Evolutionary conservation across 352 stramenopile species (phyloP).

Genomic region (Elongisporangium anandrum): DNA sequence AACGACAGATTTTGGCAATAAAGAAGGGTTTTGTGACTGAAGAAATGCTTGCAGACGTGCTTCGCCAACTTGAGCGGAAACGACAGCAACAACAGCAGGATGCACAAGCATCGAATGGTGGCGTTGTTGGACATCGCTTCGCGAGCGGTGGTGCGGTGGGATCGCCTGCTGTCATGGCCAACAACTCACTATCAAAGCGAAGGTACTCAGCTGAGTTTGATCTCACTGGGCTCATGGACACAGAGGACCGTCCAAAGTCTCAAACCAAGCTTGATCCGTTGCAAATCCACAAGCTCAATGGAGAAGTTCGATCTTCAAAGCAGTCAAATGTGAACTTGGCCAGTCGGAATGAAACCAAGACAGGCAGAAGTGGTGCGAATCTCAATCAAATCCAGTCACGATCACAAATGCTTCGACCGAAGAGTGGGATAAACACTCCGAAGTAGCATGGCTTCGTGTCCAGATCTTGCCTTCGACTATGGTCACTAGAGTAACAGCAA

Average conservation of each 20-base stretch:
- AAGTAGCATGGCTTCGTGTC: too few species aligned
- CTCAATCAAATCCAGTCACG: slow-evolving; percentile 52
- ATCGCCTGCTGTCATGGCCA: slow-evolving; percentile 1
- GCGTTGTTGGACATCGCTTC: slow-evolving; percentile 27
- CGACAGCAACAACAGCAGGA: slow-evolving; percentile 20
- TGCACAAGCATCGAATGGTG: slow-evolving; percentile 7
- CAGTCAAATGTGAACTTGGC: slow-evolving; percentile 9
- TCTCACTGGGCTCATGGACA: slow-evolving; percentile 21
- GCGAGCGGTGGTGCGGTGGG: slow-evolving; percentile 4
- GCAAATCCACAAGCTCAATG: slow-evolving; percentile 34
- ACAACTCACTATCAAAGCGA: slow-evolving; percentile 24
- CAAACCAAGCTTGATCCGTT: slow-evolving; percentile 64
- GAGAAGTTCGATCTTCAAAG: slow-evolving; percentile 8
- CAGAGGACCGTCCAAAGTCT: slow-evolving; percentile 37
- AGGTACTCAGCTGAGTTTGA: slow-evolving; percentile 8
- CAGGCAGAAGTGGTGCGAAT: slow-evolving; percentile 2
- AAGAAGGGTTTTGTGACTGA: slow-evolving; percentile 49
- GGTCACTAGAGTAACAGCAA: too few species aligned
- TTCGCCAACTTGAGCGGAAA: slow-evolving; percentile 31
- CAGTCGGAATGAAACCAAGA: slow-evolving; percentile 12
- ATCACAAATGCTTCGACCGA: slow-evolving; percentile 49
- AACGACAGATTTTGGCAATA: slow-evolving; percentile 31
- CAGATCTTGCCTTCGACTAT: neutral
- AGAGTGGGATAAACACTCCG: slow-evolving; percentile 20
- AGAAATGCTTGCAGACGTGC: slow-evolving; percentile 27